Evolutionary conservation across 225 moss, liverwort and hornwort genomes (phyloP).

Genomic region (Bryoerythrophyllum caledonicum): DNA sequence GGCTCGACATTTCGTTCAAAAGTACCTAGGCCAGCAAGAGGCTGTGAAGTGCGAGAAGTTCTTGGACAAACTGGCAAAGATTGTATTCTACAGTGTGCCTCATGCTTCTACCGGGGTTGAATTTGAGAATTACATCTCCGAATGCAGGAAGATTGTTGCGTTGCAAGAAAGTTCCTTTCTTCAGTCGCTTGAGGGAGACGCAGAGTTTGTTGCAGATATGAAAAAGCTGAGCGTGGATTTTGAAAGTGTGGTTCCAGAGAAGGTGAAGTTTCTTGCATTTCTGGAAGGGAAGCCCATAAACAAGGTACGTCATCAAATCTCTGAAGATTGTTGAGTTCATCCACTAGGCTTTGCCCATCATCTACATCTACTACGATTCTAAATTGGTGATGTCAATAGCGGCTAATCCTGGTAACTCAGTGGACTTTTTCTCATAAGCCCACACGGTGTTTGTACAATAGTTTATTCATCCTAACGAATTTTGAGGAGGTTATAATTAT

Average conservation of each 20-base stretch:
- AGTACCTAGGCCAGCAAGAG: neutral
- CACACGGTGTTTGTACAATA: neutral
- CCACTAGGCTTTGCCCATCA: neutral
- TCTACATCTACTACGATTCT: neutral
- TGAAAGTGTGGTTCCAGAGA: slow-evolving; percentile 6
- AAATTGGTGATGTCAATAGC: neutral
- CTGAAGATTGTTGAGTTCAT: neutral
- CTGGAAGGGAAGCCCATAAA: slow-evolving; percentile 25
- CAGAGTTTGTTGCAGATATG: slow-evolving; percentile 10
- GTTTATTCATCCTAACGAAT: neutral
- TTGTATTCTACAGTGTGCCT: slow-evolving; percentile 27
- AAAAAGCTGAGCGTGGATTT: slow-evolving; percentile 13
- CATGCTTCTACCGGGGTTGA: neutral
- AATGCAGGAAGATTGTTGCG: slow-evolving; percentile 12
- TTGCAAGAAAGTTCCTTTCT: slow-evolving; percentile 23
- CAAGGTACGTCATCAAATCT: slow-evolving; percentile 1
- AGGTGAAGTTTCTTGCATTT: slow-evolving; percentile 12
- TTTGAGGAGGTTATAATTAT: neutral
- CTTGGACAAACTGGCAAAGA: neutral
- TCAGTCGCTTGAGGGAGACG: slow-evolving; percentile 19
- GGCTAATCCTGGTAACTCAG: neutral
- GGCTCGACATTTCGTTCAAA: neutral
- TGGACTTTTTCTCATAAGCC: neutral
- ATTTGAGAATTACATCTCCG: slow-evolving; percentile 18
- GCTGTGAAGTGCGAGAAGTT: slow-evolving; percentile 14